Conservation (phyloP, 495 filamentous ascomycete species). For the Pyrenopolyporus hunteri region DNA sequence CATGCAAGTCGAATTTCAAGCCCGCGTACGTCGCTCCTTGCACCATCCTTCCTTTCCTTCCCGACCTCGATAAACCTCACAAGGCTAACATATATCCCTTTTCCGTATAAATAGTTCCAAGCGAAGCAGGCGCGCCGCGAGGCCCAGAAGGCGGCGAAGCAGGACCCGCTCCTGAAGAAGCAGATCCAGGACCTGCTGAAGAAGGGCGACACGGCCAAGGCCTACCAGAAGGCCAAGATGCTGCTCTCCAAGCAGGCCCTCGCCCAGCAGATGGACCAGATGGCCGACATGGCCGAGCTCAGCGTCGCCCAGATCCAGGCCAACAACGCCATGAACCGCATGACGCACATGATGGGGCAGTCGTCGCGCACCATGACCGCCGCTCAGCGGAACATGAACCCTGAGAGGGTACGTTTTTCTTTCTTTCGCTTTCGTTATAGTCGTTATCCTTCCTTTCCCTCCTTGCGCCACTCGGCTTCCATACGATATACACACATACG, state of each 20-base stretch:
- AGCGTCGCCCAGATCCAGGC: conserved; percentile 59
- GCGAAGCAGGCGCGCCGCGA: conserved; percentile 83
- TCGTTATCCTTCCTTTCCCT: background rate
- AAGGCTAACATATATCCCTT: conserved; percentile 1
- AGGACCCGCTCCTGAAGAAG: conserved; percentile 79
- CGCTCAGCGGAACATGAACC: conserved; percentile 79
- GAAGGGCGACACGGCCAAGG: conserved; percentile 75
- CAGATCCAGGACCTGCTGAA: conserved; percentile 81
- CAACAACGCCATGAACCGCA: conserved; percentile 62
- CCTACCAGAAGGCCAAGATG: conserved; percentile 80
- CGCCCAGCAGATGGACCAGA: conserved; percentile 59
- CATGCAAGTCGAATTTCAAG: conserved; percentile 61
- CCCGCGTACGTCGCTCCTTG: conserved; percentile 46
- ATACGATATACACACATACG: no score
- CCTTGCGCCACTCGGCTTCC: conserved; percentile 46
- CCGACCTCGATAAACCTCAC: background rate
- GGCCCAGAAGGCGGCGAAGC: conserved; percentile 79
- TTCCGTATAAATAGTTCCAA: conserved; percentile 73
- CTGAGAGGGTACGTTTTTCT: conserved; percentile 61
- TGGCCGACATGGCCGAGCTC: conserved; percentile 61
- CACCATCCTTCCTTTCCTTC: background rate
- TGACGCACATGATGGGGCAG: conserved; percentile 60
- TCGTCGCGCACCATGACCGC: conserved; percentile 58
- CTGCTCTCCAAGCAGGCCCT: conserved; percentile 60
- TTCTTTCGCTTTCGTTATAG: background rate